Percentiles rank a stretch among this genome's conserved stretches.
These are phyloP conservation scores for Sclerotinia borealis DNA, from an alignment of 2,329 filamentous ascomycete genomes.

Conservation along the genomic window DNA sequence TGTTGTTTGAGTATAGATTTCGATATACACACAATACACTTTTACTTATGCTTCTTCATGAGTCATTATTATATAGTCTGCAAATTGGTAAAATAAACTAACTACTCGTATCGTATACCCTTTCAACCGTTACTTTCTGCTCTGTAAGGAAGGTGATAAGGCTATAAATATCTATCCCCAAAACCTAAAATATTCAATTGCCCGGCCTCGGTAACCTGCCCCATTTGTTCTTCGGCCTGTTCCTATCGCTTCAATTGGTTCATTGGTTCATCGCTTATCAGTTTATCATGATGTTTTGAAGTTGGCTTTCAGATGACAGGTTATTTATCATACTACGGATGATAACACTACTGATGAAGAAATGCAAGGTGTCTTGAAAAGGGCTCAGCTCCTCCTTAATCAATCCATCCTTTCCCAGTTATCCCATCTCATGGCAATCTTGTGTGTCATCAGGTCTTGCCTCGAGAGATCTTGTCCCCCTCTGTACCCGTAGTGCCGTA, in stretches of 20 bases:
- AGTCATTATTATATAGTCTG: neutral
- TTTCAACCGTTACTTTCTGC: neutral
- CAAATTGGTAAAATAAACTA: neutral
- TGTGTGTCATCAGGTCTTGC: neutral
- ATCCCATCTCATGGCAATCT: neutral
- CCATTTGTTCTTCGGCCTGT: neutral
- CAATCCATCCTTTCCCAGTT: neutral
- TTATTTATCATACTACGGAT: no score
- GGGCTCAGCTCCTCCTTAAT: neutral
- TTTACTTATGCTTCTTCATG: neutral
- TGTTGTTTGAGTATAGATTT: neutral
- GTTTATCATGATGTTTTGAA: no score
- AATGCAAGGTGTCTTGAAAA: no score
- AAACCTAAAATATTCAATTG: neutral
- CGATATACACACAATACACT: neutral
- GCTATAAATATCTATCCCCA: neutral
- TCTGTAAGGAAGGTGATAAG: neutral
- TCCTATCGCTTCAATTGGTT: neutral
- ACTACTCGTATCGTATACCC: no score
- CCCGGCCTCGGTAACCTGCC: neutral
- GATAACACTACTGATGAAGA: neutral
- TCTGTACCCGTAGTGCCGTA: neutral
- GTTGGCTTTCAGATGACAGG: neutral
- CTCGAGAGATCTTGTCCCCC: neutral
- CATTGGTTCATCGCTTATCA: no score